A percentile compares a stretch with the other conserved stretches of the same genome.
These are phyloP conservation scores for Entophlyctis luteolus DNA, from an alignment of 192 early-diverging fungal species.

Conservation along the genomic window DNA sequence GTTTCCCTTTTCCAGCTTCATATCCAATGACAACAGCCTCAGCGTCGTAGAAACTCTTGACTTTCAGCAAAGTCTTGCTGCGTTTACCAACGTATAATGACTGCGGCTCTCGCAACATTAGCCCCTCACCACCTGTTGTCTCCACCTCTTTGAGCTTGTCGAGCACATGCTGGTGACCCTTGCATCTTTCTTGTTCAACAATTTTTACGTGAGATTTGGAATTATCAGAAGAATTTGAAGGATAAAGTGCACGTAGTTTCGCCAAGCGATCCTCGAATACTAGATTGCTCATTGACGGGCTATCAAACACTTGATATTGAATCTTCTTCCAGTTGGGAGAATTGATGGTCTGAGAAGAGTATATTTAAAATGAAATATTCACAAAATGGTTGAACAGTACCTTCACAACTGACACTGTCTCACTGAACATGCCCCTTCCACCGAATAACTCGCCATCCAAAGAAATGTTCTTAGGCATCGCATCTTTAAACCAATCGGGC, in stretches of 20 bases:
- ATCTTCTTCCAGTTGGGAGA: conserved; percentile 48
- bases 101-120: conserved; percentile 56
- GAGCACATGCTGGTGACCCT: conserved; percentile 39
- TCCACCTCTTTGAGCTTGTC: conserved; percentile 53
- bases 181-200: conserved; percentile 50
- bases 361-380: background rate
- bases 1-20: conserved; percentile 55
- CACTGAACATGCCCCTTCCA: conserved; percentile 61
- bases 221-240: background rate
- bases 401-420: conserved; percentile 64
- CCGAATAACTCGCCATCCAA: conserved; percentile 71
- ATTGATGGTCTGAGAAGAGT: conserved; percentile 20
- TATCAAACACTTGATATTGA: conserved; percentile 63
- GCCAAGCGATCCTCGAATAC: conserved; percentile 53
- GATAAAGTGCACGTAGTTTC: conserved; percentile 41
- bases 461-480: conserved; percentile 49
- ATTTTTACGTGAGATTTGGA: conserved; percentile 29
- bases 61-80: conserved; percentile 56
- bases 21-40: conserved; percentile 60
- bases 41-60: conserved; percentile 70
- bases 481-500: conserved; percentile 48
- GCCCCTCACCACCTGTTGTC: conserved; percentile 61
- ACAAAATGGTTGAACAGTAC: conserved; percentile 20
- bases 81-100: conserved; percentile 47
- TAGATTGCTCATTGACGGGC: conserved; percentile 40